These are phyloP conservation scores for Populus ilicifolia DNA, from an alignment of 345 rosid genomes.

Conservation along the genomic window DNA sequence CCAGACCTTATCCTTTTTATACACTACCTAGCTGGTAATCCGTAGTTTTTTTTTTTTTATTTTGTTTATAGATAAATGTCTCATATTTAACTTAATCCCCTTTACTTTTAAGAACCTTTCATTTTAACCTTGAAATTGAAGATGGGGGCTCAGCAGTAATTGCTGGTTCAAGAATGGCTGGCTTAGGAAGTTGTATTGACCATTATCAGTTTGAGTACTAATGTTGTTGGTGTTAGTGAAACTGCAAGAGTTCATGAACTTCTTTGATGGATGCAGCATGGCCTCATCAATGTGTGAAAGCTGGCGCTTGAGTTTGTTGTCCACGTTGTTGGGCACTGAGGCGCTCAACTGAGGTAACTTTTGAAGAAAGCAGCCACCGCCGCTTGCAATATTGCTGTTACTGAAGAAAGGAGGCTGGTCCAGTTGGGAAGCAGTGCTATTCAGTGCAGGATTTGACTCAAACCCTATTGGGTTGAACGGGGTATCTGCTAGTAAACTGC, in stretches of 20 bases:
- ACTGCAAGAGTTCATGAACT: slow-evolving; percentile 40
- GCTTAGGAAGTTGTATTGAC: slow-evolving; percentile 42
- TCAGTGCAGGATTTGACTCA: slow-evolving; percentile 29
- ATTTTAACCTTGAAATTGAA: slow-evolving; percentile 51
- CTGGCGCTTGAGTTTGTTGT: slow-evolving; percentile 53
- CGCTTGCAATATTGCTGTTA: background rate
- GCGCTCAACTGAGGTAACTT: slow-evolving; percentile 53
- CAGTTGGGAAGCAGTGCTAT: background rate
- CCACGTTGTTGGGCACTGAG: slow-evolving; percentile 26
- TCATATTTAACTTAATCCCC: background rate
- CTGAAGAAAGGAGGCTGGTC: slow-evolving; percentile 27
- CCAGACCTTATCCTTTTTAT: background rate
- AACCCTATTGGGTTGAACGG: slow-evolving; percentile 30
- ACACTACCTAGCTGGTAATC: background rate
- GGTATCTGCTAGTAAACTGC: slow-evolving; percentile 54
- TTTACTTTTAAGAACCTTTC: background rate
- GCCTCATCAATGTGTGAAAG: slow-evolving; percentile 38
- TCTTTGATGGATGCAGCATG: slow-evolving; percentile 39
- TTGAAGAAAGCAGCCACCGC: slow-evolving; percentile 33
- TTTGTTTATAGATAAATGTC: background rate
- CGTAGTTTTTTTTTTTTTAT: background rate
- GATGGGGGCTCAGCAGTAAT: slow-evolving; percentile 45
- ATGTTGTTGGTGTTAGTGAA: slow-evolving; percentile 32
- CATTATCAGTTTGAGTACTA: slow-evolving; percentile 31
- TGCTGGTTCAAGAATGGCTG: slow-evolving; percentile 50